phyloP scores from a whole-genome alignment of 2,329 filamentous ascomycete genomes.

The Ophiocordyceps sinensis region DNA sequence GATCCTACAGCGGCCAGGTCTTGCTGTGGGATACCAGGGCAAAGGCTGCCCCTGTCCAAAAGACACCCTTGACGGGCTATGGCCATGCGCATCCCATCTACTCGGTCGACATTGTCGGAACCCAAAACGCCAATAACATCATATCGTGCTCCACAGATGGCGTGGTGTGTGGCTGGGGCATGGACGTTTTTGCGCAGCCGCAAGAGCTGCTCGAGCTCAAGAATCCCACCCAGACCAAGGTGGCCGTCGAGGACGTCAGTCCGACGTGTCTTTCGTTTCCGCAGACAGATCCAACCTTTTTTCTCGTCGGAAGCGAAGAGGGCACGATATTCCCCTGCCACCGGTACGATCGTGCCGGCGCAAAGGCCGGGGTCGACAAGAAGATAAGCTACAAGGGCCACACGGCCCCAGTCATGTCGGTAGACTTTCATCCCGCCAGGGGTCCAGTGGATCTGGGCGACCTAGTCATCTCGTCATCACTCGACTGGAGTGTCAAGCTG shows the following conservation, averaged over 20 bases:
- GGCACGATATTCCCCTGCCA: slow-evolving; percentile 94
- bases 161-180: slow-evolving; percentile 91
- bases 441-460: slow-evolving; percentile 92
- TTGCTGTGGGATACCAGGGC: slow-evolving; percentile 93
- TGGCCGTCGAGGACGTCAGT: slow-evolving; percentile 72
- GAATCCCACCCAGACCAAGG: slow-evolving; percentile 68
- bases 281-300: slow-evolving; percentile 89
- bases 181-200: slow-evolving; percentile 94
- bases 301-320: slow-evolving; percentile 93
- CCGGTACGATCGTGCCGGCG: slow-evolving; percentile 90
- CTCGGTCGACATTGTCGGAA: slow-evolving; percentile 87
- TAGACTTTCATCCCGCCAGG: slow-evolving; percentile 85
- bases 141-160: slow-evolving; percentile 94
- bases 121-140: slow-evolving; percentile 97
- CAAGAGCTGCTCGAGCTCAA: slow-evolving; percentile 86
- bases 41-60: slow-evolving; percentile 79
- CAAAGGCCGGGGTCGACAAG: slow-evolving; percentile 87
- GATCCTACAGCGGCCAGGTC: slow-evolving; percentile 92
- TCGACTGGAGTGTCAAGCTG: slow-evolving; percentile 95
- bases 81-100: slow-evolving; percentile 96
- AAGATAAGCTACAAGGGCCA: slow-evolving; percentile 82
- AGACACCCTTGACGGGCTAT: slow-evolving; percentile 86
- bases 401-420: slow-evolving; percentile 85
- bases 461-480: slow-evolving; percentile 75
- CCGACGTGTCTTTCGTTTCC: slow-evolving; percentile 94